Base-by-base conservation (phyloP, 306 rosid species). In the Rosa lucieae region DNA sequence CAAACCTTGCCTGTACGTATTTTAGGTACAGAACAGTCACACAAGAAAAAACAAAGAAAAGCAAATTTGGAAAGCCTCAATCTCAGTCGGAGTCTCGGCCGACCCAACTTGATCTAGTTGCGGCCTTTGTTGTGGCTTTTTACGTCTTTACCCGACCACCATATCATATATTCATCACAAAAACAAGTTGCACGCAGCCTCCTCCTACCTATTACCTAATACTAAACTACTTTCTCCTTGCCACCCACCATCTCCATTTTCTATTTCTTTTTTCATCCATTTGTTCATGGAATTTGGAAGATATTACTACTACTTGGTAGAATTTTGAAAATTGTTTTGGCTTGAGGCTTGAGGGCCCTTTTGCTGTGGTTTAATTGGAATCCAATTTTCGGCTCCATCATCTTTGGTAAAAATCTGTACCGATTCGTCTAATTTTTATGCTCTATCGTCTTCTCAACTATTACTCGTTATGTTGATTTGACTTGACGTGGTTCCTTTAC, bases 121-220 rank as follows among this genome's bases (percentile, higher is more conserved):
- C 71, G 48, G 71, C 72, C 40, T 39, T 67, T 18, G 29, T 39
- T 18, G 48, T 49, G 48, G 71, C 72, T 67, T 67, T 67, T 18
- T 17, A 67, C 72, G 8, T 15, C 72, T 39, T 39, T 67, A 67
- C 72, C 72, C 72, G 72, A 67, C 72, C 49, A 40, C 72, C 48
- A 4, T 40, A 67, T 67, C 72, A 40, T 59, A 6, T 9, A n/a
- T 11, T 26, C 40, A 61, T 39, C 21, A 39, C 47, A 67, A 2
- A 8, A 5, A 39, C 72, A 18, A 40, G 49, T 39, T 37, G 49
- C 29, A 42, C 48, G 72, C 72, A 67, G 48, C 71, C 71, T n/a
- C 47, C 44, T 12, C 71, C 48, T 67, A 17, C 48, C 48, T 39
- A 39, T 17, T 67, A 67, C 48, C 48, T 39, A 39, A 39, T 67